Conservation (phyloP, 2,329 filamentous ascomycete species). For the Penicillium sp. region DNA sequence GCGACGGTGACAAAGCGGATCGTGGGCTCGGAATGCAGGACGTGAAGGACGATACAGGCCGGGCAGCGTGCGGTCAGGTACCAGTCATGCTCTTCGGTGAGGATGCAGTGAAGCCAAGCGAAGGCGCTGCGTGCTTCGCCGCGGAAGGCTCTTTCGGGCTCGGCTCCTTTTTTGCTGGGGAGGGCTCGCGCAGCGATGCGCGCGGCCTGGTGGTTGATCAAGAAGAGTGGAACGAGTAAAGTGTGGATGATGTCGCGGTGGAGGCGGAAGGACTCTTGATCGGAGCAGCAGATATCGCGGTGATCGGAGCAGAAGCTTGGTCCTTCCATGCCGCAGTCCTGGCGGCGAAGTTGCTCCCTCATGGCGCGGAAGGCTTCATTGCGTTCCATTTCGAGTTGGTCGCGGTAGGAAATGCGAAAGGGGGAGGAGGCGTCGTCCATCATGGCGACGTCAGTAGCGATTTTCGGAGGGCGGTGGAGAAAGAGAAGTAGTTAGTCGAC, state of each 20-base stretch:
- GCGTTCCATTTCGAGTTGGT: constrained; percentile 35
- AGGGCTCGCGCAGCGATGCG: constrained; percentile 56
- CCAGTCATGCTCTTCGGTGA: constrained; percentile 62
- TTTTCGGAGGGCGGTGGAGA: neutral
- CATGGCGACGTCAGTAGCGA: neutral
- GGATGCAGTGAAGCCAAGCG: constrained; percentile 63
- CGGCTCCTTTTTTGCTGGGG: constrained; percentile 52
- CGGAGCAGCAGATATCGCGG: constrained; percentile 34
- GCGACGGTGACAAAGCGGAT: constrained; percentile 49
- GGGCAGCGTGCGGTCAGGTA: constrained; percentile 61
- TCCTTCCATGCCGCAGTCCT: constrained; percentile 39
- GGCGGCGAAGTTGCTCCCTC: constrained; percentile 39
- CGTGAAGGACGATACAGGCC: constrained; percentile 48
- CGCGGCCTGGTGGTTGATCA: constrained; percentile 60
- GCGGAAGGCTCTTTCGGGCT: constrained; percentile 62
- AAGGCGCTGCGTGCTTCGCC: constrained; percentile 62
- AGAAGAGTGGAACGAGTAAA: constrained; percentile 61
- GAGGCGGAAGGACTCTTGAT: constrained; percentile 48
- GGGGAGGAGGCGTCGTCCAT: constrained; percentile 27
- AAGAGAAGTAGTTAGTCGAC: constrained; percentile 5
- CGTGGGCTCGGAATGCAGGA: constrained; percentile 50
- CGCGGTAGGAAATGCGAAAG: constrained; percentile 39
- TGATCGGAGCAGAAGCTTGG: constrained; percentile 45
- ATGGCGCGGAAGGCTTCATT: constrained; percentile 42
- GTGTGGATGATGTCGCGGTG: constrained; percentile 65